Evolutionary conservation across 768 basidiomycete species (phyloP), one percentile per base, ranked within the genome.

Genomic region (Termitomyces sp.): DNA sequence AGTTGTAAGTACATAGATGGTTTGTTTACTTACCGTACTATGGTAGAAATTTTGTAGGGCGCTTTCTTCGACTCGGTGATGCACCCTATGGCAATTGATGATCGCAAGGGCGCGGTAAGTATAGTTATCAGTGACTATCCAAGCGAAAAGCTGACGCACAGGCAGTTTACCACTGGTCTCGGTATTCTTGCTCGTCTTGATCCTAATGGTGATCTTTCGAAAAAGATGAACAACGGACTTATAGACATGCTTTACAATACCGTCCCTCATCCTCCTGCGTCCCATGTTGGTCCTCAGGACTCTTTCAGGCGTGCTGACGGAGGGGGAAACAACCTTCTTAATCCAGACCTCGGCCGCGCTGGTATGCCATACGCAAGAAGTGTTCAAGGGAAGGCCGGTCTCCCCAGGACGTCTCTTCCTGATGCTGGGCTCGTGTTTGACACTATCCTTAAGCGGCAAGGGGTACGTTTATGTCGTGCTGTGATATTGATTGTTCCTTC

Each of bases 361-460:
- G 78, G 81, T 10, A 73, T 67, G 27, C 77, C 81, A 0, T 85
- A 85, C 62, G 77, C 83, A 0, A 73, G 83, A 10, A 79, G 75
- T 59, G 81, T 83, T 1, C 79, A 77, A 59, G 74, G 72, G 29
- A 72, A 74, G 48, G 69, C 69, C 37, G 73, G 75, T 9, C 59
- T 78, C 31, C 73, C 79, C 0, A 65, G 69, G 37, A 65, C 70
- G 42, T 68, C 75, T 10, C 75, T 84, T 2, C 85, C 85, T 14
- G 83, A 85, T 59, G 71, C 87, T 16, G 79, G 77, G 0, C 61
- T 84, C 1, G 72, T 90, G 27, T 90, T 87, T 55, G 88, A 90
- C 59, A 72, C 74, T 3, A 76, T 90, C 22, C 68, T 90, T 24
- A 65, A 75, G 68, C 65, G 67, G 53, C 73, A 57, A 63, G 69